These are phyloP conservation scores for Firmiana major DNA, from an alignment of 345 rosid genomes.

Conservation along the genomic window DNA sequence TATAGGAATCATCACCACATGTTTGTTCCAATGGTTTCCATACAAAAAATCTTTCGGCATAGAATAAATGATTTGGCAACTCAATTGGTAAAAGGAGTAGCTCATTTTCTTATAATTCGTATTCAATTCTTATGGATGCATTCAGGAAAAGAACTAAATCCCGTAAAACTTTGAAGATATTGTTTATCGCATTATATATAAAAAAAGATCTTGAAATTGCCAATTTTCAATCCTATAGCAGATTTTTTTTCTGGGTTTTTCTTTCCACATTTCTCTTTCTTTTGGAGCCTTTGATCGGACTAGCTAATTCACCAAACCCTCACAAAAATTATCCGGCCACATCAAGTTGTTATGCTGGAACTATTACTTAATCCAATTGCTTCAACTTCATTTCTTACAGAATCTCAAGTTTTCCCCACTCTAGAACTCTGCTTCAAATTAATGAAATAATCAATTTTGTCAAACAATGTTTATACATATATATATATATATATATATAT, in stretches of 20 bases:
- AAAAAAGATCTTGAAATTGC: neutral
- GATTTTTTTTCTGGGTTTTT: neutral
- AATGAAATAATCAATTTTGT: too few relatives aligned
- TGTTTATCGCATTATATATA: too few relatives aligned
- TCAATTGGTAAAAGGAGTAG: too few relatives aligned
- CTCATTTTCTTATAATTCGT: too few relatives aligned
- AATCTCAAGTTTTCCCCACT: too few relatives aligned
- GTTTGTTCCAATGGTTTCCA: slow-evolving; percentile 8
- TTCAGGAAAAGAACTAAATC: too few relatives aligned
- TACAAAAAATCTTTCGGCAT: neutral
- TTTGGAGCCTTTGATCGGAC: neutral
- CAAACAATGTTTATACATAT: too few relatives aligned
- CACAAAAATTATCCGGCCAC: neutral
- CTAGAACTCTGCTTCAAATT: too few relatives aligned
- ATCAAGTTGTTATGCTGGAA: neutral
- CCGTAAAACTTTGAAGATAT: too few relatives aligned
- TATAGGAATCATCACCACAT: slow-evolving; percentile 21
- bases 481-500: too few relatives aligned
- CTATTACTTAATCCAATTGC: neutral
- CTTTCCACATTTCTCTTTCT: neutral
- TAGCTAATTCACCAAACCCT: neutral
- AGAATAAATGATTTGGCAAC: neutral
- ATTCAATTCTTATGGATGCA: too few relatives aligned
- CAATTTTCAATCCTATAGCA: neutral
- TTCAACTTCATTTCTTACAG: neutral